Evolutionary conservation across 768 basidiomycete species (phyloP).

Genomic region (Pleurotus giganteus): DNA sequence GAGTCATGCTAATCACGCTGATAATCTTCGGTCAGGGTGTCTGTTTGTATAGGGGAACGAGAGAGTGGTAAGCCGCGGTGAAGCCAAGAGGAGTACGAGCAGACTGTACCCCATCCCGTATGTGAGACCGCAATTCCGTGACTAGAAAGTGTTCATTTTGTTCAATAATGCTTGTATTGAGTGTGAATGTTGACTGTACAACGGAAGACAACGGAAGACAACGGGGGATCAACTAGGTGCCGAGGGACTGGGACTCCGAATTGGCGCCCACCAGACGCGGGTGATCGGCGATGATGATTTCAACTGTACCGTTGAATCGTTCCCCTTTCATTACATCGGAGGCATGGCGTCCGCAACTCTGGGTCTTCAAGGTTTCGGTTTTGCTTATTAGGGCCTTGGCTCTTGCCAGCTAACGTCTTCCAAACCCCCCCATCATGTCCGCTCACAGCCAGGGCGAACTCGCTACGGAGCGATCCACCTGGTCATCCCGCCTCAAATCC

Average conservation of each 20-base stretch:
- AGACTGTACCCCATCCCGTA: too few relatives aligned
- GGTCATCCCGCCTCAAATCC: slow-evolving; percentile 24
- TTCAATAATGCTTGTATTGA: too few relatives aligned
- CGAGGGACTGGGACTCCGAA: neutral
- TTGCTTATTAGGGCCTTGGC: slow-evolving; percentile 9
- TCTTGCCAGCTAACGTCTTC: neutral
- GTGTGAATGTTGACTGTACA: too few relatives aligned
- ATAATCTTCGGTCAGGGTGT: neutral
- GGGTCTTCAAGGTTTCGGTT: slow-evolving; percentile 8
- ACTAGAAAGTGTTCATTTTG: too few relatives aligned
- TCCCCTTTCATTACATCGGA: neutral
- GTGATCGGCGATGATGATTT: neutral
- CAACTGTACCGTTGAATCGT: slow-evolving; percentile 2
- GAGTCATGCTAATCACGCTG: too few relatives aligned
- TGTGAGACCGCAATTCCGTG: too few relatives aligned
- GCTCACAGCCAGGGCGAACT: slow-evolving; percentile 5
- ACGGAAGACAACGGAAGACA: too few relatives aligned
- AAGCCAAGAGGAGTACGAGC: too few relatives aligned
- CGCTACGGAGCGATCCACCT: neutral
- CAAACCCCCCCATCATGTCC: slow-evolving; percentile 16
- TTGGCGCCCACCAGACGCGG: neutral
- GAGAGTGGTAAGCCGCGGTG: neutral
- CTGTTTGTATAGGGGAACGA: neutral
- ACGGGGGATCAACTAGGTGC: too few relatives aligned
- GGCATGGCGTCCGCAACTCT: slow-evolving; percentile 7